phyloP scores from a whole-genome alignment of 768 basidiomycete species.

The Favolaschia claudopus region DNA sequence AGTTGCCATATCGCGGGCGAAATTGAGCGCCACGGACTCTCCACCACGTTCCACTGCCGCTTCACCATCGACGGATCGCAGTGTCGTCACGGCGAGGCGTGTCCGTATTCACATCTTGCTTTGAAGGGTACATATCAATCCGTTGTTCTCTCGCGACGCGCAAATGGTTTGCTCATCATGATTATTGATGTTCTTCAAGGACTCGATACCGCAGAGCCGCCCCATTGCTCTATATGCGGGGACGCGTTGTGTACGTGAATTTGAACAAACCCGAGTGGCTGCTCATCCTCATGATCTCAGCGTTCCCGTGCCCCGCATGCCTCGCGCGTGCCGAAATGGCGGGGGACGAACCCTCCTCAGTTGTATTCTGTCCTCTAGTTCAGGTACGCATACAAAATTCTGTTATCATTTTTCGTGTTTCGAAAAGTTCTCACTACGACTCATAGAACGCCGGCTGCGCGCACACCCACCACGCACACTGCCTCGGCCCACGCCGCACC shows the following conservation, averaged over 20 bases:
- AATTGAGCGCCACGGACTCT: slow-evolving; percentile 31
- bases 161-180: not conserved
- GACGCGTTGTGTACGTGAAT: slow-evolving; percentile 31
- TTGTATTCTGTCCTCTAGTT: slow-evolving; percentile 33
- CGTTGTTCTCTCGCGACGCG: not conserved
- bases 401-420: not conserved
- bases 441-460: slow-evolving; percentile 36
- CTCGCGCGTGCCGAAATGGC: slow-evolving; percentile 11
- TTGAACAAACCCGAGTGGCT: not conserved
- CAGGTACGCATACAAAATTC: slow-evolving; percentile 20
- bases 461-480: slow-evolving; percentile 39
- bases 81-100: slow-evolving; percentile 25
- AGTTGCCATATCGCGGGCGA: slow-evolving; percentile 32
- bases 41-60: slow-evolving; percentile 34
- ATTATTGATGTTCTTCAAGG: slow-evolving; percentile 1
- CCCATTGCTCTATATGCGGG: slow-evolving; percentile 34
- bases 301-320: slow-evolving; percentile 36
- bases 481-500: slow-evolving; percentile 23
- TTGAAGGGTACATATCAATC: slow-evolving; percentile 21
- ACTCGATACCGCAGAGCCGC: slow-evolving; percentile 8
- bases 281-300: slow-evolving; percentile 17
- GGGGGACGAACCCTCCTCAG: slow-evolving; percentile 15
- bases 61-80: slow-evolving; percentile 30
- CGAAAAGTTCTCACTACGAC: not conserved
- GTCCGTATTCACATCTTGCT: slow-evolving; percentile 35